Evolutionary conservation across 2,329 filamentous ascomycete species (phyloP).

Genomic region (Clonostachys byssicola): DNA sequence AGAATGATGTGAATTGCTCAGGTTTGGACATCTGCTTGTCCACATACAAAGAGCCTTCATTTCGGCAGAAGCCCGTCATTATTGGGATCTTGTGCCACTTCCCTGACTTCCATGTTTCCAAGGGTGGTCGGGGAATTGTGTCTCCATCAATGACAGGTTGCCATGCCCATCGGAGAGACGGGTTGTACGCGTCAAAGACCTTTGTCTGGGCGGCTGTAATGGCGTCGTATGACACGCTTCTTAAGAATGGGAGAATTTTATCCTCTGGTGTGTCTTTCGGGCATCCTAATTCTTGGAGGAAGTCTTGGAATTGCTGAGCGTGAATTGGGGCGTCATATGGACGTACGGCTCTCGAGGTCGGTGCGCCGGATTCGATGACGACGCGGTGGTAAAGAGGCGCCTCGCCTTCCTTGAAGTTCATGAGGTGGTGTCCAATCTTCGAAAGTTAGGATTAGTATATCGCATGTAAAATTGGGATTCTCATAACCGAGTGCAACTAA

Average conservation of each 20-base stretch:
- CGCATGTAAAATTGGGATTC: background rate
- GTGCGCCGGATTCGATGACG: constrained; percentile 51
- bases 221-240: constrained; percentile 21
- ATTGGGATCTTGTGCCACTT: constrained; percentile 31
- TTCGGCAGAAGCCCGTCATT: constrained; percentile 65
- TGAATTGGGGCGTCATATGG: constrained; percentile 55
- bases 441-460: background rate
- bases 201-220: constrained; percentile 28
- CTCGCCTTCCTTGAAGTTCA: constrained; percentile 36
- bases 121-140: constrained; percentile 52
- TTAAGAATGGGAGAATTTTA: constrained; percentile 42
- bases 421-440: constrained; percentile 66
- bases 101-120: constrained; percentile 44
- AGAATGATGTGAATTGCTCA: constrained; percentile 55
- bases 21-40: constrained; percentile 39
- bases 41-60: constrained; percentile 66
- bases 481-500: constrained; percentile 11
- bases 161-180: constrained; percentile 55
- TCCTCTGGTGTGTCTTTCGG: constrained; percentile 6
- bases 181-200: constrained; percentile 39
- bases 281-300: constrained; percentile 7
- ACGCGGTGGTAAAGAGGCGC: constrained; percentile 44
- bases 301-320: constrained; percentile 44
- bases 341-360: constrained; percentile 47
- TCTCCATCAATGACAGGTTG: constrained; percentile 64